phyloP scores from a whole-genome alignment of 805 yeast species.

The Metschnikowia kofuensis region DNA sequence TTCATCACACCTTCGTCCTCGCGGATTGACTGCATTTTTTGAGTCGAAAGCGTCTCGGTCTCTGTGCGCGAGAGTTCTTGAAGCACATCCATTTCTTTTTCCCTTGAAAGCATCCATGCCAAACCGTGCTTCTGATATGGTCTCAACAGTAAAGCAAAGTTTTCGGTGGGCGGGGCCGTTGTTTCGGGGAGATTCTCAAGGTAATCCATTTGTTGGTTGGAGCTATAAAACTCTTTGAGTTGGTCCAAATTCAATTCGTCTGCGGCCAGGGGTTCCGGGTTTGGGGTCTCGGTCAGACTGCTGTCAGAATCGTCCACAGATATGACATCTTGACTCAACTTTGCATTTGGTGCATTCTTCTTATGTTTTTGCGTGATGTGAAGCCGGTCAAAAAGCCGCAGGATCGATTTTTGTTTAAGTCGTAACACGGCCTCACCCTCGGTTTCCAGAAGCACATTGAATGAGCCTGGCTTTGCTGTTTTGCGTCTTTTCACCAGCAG shows the following conservation, averaged over 20 bases:
- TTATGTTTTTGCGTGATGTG: constrained; percentile 19
- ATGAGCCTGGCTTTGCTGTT: constrained; percentile 13
- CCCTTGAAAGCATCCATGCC: constrained; percentile 86
- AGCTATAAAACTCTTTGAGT: constrained; percentile 66
- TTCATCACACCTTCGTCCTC: constrained; percentile 58
- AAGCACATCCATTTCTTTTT: constrained; percentile 53
- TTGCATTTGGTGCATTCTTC: background rate
- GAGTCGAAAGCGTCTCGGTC: constrained; percentile 24
- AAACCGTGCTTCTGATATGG: constrained; percentile 82
- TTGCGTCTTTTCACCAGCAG: constrained; percentile 21
- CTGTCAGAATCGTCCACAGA: constrained; percentile 6
- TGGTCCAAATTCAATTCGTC: constrained; percentile 65
- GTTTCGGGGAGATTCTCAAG: constrained; percentile 60
- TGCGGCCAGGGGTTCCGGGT: constrained; percentile 20
- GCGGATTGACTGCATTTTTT: constrained; percentile 23
- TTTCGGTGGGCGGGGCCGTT: constrained; percentile 44
- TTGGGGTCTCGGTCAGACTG: background rate
- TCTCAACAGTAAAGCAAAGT: constrained; percentile 59
- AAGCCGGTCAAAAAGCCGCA: constrained; percentile 53
- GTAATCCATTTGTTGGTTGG: constrained; percentile 63
- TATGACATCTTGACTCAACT: background rate
- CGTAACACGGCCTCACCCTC: constrained; percentile 50
- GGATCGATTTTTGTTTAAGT: constrained; percentile 53
- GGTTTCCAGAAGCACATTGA: constrained; percentile 43
- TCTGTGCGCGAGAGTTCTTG: constrained; percentile 29